A percentile compares a stretch with the other conserved stretches of the same genome.
Conservation (phyloP, 2,329 filamentous ascomycete genomes). For the Colletotrichum echinochloae region DNA sequence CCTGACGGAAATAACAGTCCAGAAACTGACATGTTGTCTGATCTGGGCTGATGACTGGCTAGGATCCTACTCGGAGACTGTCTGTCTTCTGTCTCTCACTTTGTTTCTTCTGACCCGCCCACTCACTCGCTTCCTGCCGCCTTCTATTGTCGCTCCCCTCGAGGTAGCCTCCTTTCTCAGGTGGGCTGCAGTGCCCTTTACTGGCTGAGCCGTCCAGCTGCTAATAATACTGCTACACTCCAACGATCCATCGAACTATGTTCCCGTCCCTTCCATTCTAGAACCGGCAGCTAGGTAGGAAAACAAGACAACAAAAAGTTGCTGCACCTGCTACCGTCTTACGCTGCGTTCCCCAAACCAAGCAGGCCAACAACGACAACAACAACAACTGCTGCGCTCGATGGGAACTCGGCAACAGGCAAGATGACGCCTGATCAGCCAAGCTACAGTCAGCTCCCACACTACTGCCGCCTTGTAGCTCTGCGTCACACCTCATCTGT, state of each 20-base stretch:
- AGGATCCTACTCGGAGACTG: background rate
- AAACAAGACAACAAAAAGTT: conserved; percentile 5
- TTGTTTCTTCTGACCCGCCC: conserved; percentile 1
- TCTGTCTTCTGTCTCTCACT: background rate
- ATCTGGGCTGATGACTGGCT: conserved; percentile 3
- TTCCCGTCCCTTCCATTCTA: conserved; percentile 23
- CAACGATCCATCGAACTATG: background rate
- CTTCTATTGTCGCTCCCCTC: conserved; percentile 1
- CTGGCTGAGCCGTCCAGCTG: conserved; percentile 34
- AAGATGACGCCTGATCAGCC: conserved; percentile 4
- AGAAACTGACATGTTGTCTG: conserved; percentile 8
- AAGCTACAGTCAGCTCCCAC: conserved; percentile 14
- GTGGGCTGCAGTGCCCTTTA: conserved; percentile 26
- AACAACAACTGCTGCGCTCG: background rate
- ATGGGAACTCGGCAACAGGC: conserved; percentile 19
- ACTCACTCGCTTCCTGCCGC: conserved; percentile 5
- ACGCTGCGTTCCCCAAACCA: background rate
- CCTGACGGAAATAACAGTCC: background rate
- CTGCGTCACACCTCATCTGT: background rate
- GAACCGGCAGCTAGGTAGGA: conserved; percentile 19
- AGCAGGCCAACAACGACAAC: background rate
- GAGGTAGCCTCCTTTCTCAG: background rate
- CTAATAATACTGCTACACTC: background rate
- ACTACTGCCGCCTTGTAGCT: conserved; percentile 4
- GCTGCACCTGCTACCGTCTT: conserved; percentile 7